Percentiles rank a stretch among this genome's conserved stretches.
Evolutionary conservation across 352 stramenopile genomes (phyloP).

Genomic region (Globisporangium spinosum): DNA sequence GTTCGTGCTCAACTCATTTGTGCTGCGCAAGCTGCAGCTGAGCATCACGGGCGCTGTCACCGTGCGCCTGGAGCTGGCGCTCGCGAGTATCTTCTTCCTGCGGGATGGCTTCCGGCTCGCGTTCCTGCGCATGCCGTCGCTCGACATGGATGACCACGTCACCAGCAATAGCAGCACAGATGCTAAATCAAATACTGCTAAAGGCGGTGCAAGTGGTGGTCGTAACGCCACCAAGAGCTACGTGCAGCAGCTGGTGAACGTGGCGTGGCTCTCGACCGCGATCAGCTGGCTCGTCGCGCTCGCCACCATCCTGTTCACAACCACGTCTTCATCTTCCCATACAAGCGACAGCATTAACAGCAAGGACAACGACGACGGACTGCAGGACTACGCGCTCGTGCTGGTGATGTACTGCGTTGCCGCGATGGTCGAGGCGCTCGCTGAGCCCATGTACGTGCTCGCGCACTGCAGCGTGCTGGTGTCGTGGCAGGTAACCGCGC

Average conservation of each 20-base stretch:
- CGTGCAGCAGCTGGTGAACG: constrained; percentile 73
- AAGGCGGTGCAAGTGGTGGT: background rate
- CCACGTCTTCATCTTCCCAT: background rate
- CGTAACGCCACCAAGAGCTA: constrained; percentile 10
- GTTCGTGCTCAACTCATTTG: constrained; percentile 82
- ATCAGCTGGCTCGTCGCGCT: constrained; percentile 54
- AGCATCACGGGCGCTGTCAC: constrained; percentile 77
- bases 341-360: background rate
- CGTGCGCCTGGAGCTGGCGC: constrained; percentile 85
- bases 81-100: constrained; percentile 89
- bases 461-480: constrained; percentile 75
- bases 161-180: background rate
- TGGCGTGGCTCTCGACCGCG: constrained; percentile 68
- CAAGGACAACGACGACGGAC: background rate
- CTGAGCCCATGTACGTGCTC: constrained; percentile 82
- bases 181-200: background rate
- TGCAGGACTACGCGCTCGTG: constrained; percentile 49
- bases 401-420: constrained; percentile 74
- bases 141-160: constrained; percentile 29
- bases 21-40: constrained; percentile 68
- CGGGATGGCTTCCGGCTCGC: constrained; percentile 86
- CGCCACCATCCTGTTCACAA: constrained; percentile 1
- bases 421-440: constrained; percentile 74
- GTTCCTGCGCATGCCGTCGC: constrained; percentile 73
- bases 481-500: constrained; percentile 77